phyloP scores from a whole-genome alignment of 306 rosid genomes.

The Cajanus cajan region DNA sequence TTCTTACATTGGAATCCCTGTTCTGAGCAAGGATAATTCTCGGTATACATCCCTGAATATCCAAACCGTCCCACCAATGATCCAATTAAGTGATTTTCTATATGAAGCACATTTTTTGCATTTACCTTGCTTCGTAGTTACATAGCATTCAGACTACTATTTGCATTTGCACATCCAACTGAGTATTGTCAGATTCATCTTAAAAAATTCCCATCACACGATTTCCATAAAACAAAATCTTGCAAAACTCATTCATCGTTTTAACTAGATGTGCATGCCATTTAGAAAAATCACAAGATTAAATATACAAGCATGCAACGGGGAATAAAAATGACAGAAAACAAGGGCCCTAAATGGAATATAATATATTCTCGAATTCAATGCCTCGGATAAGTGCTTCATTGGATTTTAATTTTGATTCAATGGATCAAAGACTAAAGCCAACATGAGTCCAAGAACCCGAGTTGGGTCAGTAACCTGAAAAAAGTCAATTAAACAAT shows the following conservation, averaged over 20 bases:
- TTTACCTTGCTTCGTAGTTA: neutral
- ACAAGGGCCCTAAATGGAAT: slow-evolving; percentile 27
- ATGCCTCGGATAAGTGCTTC: slow-evolving; percentile 31
- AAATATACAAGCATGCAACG: slow-evolving; percentile 46
- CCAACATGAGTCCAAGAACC: slow-evolving; percentile 26
- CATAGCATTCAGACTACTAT: neutral
- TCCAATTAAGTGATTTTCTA: too few relatives aligned
- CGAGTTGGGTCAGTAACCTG: slow-evolving; percentile 40
- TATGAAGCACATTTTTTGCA: neutral
- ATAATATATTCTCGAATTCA: slow-evolving; percentile 24
- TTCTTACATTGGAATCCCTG: too few relatives aligned
- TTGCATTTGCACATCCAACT: neutral
- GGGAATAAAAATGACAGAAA: neutral
- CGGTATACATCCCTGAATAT: too few relatives aligned
- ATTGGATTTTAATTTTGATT: slow-evolving; percentile 28
- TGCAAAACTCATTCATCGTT: neutral
- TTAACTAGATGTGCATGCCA: slow-evolving; percentile 21
- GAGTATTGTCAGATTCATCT: slow-evolving; percentile 19
- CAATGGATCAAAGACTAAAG: slow-evolving; percentile 14
- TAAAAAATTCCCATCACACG: neutral
- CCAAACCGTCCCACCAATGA: too few relatives aligned
- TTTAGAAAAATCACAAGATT: slow-evolving; percentile 26
- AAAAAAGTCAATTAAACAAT: slow-evolving; percentile 27
- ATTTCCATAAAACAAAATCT: slow-evolving; percentile 22
- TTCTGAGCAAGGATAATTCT: too few relatives aligned